Evolutionary conservation across 805 yeast genomes (phyloP).

Genomic region (Hanseniaspora thailandica): DNA sequence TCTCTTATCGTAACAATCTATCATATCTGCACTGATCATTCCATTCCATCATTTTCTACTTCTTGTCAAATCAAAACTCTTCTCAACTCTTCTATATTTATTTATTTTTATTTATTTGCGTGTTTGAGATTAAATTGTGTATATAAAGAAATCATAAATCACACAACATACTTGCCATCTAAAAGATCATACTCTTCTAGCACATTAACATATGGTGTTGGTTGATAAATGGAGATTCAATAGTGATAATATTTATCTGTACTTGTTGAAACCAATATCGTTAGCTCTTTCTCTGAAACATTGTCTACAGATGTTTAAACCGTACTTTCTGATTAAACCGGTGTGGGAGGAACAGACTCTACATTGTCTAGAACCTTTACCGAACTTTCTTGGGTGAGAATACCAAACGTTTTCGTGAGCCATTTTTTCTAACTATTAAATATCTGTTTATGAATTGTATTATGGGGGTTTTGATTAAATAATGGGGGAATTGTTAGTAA

Average conservation of each 20-base stretch:
- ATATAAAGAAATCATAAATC: background rate
- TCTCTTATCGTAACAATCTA: too few species aligned
- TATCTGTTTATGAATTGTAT: background rate
- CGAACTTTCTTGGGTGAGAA: constrained; percentile 99
- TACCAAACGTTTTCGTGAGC: constrained; percentile 99
- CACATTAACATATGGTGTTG: too few species aligned
- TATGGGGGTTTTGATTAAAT: background rate
- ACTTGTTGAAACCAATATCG: constrained; percentile 98
- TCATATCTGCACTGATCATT: too few species aligned
- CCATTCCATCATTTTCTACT: too few species aligned
- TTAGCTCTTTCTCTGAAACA: constrained; percentile 99
- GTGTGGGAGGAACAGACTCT: constrained; percentile 98
- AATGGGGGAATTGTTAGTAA: background rate
- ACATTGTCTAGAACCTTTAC: constrained; percentile 99
- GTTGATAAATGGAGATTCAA: too few species aligned
- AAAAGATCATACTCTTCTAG: background rate
- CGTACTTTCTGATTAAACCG: constrained; percentile 99
- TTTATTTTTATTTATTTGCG: background rate
- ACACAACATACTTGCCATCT: background rate
- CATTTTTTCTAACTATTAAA: constrained; percentile 41
- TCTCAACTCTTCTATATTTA: too few species aligned
- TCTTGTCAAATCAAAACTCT: too few species aligned
- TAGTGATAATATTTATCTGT: constrained; percentile 55
- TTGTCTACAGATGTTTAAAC: constrained; percentile 98
- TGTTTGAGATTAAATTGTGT: background rate